Conservation (phyloP, 345 rosid genomes). For the Passiflora organensis region DNA sequence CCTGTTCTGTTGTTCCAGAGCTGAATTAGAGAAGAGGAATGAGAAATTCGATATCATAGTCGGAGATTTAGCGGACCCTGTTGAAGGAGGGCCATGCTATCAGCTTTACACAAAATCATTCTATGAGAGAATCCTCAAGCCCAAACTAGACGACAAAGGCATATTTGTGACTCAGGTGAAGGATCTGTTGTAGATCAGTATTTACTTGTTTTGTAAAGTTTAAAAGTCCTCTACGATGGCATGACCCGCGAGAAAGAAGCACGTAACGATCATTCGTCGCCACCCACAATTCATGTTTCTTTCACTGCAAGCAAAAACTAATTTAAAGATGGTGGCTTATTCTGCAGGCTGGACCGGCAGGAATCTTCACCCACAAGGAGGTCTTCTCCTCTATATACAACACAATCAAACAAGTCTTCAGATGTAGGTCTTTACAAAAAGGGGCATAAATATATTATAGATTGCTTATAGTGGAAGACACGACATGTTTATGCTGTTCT, state of each 20-base stretch:
- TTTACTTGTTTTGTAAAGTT: too few relatives aligned
- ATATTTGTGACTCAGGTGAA: conserved; percentile 58
- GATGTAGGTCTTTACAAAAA: too few relatives aligned
- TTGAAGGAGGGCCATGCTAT: conserved; percentile 68
- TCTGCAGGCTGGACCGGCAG: conserved; percentile 66
- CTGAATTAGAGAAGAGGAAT: conserved; percentile 42
- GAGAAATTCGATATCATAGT: conserved; percentile 50
- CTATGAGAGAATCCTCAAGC: conserved; percentile 44
- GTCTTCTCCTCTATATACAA: conserved; percentile 58
- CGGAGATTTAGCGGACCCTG: conserved; percentile 69
- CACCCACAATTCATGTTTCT: too few relatives aligned
- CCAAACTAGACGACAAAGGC: conserved; percentile 45
- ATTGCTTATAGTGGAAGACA: too few relatives aligned
- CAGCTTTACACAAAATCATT: conserved; percentile 61
- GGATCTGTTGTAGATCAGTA: too few relatives aligned
- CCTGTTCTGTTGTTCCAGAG: conserved; percentile 15
- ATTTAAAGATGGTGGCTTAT: not conserved
- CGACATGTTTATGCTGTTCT: not conserved
- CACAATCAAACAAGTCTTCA: conserved; percentile 58
- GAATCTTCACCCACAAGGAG: conserved; percentile 65
- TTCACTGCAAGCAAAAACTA: too few relatives aligned
- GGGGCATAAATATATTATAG: too few relatives aligned
- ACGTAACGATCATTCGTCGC: too few relatives aligned
- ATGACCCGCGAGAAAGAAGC: too few relatives aligned
- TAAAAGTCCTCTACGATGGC: too few relatives aligned